A percentile compares a stretch with the other conserved stretches of the same genome.
Conservation (phyloP, 768 basidiomycete genomes). For the Suillus luteus region DNA sequence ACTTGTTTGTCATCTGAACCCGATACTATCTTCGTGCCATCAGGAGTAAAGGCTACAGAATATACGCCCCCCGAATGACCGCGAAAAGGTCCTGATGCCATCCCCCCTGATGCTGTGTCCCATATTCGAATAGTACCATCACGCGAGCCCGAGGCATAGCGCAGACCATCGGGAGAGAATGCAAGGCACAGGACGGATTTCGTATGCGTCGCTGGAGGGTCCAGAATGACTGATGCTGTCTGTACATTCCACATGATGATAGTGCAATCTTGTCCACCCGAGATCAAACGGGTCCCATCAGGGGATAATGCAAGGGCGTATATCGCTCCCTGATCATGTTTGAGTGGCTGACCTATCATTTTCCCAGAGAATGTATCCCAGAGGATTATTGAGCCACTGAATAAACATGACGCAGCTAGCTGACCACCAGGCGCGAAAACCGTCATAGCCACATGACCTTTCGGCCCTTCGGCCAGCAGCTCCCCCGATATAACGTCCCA, state of each 20-base stretch:
- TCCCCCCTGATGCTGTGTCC: conserved; percentile 26
- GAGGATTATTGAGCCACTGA: conserved; percentile 23
- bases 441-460: conserved; percentile 20
- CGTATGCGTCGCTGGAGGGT: conserved; percentile 25
- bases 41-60: conserved; percentile 32
- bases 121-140: conserved; percentile 32
- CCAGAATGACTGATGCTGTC: conserved; percentile 18
- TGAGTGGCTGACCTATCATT: conserved; percentile 17
- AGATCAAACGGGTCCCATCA: conserved; percentile 28
- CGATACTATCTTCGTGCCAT: conserved; percentile 31
- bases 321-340: conserved; percentile 23
- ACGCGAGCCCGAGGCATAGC: conserved; percentile 34
- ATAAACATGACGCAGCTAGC: conserved; percentile 28
- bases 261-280: conserved; percentile 28
- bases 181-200: conserved; percentile 31
- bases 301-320: conserved; percentile 33
- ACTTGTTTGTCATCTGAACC: conserved; percentile 33
- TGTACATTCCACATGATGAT: conserved; percentile 30
- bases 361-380: conserved; percentile 32
- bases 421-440: conserved; percentile 33
- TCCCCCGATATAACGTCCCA: conserved; percentile 34
- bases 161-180: conserved; percentile 29
- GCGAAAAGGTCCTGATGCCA: conserved; percentile 18
- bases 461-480: conserved; percentile 19
- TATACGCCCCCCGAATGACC: conserved; percentile 25